phyloP scores from a whole-genome alignment of 306 rosid species.

The Trifolium dubium region DNA sequence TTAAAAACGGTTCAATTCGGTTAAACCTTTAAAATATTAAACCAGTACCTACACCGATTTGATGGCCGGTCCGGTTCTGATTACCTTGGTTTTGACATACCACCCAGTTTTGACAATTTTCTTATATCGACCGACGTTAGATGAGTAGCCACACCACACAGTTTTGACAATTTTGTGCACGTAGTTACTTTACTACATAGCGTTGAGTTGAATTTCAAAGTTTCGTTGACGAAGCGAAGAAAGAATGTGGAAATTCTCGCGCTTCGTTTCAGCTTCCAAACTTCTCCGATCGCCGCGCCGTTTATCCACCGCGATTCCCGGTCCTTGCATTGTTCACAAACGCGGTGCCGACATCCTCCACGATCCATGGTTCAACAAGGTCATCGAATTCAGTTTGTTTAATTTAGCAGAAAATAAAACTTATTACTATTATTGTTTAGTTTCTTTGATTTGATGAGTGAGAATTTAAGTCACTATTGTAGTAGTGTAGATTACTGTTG shows the following conservation, averaged over 20 bases:
- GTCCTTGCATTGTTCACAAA: slow-evolving; percentile 92
- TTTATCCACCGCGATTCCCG: slow-evolving; percentile 83
- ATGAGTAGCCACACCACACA: no score
- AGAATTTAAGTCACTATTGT: neutral
- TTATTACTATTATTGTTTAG: neutral
- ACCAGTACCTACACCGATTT: no score
- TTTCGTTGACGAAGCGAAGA: neutral
- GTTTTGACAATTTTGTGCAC: no score
- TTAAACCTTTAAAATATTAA: no score
- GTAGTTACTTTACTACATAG: neutral
- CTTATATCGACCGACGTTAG: no score
- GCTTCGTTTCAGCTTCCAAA: slow-evolving; percentile 61
- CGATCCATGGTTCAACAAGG: slow-evolving; percentile 99
- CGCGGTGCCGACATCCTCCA: slow-evolving; percentile 99
- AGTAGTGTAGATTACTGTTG: slow-evolving; percentile 4
- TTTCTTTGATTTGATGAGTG: slow-evolving; percentile 7
- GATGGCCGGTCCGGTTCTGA: no score
- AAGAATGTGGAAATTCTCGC: slow-evolving; percentile 78
- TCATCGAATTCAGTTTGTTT: slow-evolving; percentile 22
- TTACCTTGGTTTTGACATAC: no score
- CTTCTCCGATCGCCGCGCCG: slow-evolving; percentile 68
- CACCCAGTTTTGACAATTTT: no score
- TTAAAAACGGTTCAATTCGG: no score
- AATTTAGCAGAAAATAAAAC: neutral
- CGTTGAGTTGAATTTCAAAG: neutral